phyloP scores from a whole-genome alignment of 1,284 basidiomycete species.

The Pholiota adiposa region DNA sequence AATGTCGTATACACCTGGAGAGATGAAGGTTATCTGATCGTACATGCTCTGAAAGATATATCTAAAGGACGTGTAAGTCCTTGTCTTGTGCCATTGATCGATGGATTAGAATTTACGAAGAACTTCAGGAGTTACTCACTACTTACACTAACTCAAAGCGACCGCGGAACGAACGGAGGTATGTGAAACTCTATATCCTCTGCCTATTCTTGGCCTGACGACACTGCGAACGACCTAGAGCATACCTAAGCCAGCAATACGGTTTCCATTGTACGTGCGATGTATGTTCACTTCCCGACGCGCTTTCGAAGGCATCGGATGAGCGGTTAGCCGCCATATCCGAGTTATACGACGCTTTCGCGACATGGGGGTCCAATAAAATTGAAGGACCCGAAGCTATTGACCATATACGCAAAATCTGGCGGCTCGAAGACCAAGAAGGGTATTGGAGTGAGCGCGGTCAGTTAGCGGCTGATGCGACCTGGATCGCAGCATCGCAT shows the following conservation, averaged over 20 bases:
- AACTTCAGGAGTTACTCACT: constrained; percentile 59
- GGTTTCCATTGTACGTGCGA: constrained; percentile 61
- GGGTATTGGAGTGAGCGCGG: constrained; percentile 68
- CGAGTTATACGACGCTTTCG: constrained; percentile 45
- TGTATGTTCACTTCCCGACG: constrained; percentile 55
- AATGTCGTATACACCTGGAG: constrained; percentile 66
- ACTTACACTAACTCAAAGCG: constrained; percentile 61
- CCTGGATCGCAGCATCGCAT: constrained; percentile 61
- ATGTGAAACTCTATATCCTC: constrained; percentile 15
- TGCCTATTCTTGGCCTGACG: neutral
- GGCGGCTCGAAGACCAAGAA: constrained; percentile 59
- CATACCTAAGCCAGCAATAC: constrained; percentile 51
- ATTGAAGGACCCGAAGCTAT: constrained; percentile 55
- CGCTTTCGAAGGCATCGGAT: constrained; percentile 53
- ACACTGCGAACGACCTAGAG: constrained; percentile 33
- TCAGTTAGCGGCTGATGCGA: constrained; percentile 60
- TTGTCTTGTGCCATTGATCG: neutral
- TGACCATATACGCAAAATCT: constrained; percentile 50
- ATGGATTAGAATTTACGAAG: neutral
- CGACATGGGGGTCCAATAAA: constrained; percentile 46
- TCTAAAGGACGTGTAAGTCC: constrained; percentile 50
- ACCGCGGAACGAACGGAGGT: constrained; percentile 56
- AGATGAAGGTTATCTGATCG: constrained; percentile 46
- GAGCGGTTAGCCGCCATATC: constrained; percentile 48
- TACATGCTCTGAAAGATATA: constrained; percentile 60